Evolutionary conservation across 139 green algal species (phyloP).

Genomic region (Chlamydomonas incerta): DNA sequence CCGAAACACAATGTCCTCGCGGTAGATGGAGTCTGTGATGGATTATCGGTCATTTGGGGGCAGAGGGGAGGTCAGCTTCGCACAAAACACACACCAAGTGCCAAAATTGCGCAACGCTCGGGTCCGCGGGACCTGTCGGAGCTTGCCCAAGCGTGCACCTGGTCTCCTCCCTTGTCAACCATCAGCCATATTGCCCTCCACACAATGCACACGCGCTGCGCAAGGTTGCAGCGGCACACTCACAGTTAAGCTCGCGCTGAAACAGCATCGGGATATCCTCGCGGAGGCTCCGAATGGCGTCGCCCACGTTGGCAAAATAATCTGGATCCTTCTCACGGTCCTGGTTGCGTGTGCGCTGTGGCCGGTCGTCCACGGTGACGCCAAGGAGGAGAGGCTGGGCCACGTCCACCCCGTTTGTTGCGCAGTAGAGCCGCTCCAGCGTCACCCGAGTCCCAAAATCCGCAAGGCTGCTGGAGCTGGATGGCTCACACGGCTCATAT

Average conservation of each 20-base stretch:
- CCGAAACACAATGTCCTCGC: conserved; percentile 93
- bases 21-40: conserved; percentile 84
- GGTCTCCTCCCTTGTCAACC: no score
- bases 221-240: conserved; percentile 24
- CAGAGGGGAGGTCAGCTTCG: no score
- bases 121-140: no score
- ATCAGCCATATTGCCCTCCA: no score
- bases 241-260: conserved; percentile 88
- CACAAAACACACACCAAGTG: no score
- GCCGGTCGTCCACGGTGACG: conserved; percentile 47
- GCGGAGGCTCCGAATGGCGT: conserved; percentile 90
- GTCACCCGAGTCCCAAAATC: conserved; percentile 36
- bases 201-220: no score
- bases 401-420: neutral
- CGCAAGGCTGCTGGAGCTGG: conserved; percentile 28
- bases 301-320: conserved; percentile 95
- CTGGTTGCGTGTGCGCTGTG: conserved; percentile 43
- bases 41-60: no score
- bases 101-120: no score
- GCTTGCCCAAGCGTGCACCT: no score
- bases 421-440: conserved; percentile 39
- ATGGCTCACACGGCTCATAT: conserved; percentile 36
- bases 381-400: neutral
- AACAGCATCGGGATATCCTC: conserved; percentile 92
- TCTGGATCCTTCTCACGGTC: conserved; percentile 62